Conservation (phyloP, 2,329 filamentous ascomycete species). For the Dactylellina haptotyla region DNA sequence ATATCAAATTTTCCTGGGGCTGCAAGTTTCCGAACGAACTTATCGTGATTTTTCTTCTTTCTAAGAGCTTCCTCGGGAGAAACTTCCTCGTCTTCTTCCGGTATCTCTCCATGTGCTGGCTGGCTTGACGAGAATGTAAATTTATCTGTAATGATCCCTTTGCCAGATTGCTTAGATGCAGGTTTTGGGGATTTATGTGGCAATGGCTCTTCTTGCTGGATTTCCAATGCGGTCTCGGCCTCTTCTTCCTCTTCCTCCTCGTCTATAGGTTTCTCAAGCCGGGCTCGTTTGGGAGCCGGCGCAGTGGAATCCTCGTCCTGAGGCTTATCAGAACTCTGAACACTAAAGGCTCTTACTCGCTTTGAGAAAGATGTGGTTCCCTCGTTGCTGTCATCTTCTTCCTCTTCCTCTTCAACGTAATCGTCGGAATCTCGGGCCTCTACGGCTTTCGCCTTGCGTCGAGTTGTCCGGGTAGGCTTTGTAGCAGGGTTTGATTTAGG, state of each 20-base stretch:
- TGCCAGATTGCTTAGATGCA: conserved; percentile 10
- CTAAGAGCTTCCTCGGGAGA: conserved; percentile 28
- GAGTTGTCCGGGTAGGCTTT: conserved; percentile 2
- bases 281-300: conserved; percentile 38
- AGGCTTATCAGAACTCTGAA: conserved; percentile 20
- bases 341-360: conserved; percentile 44
- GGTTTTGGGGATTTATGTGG: conserved; percentile 17
- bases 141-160: conserved; percentile 40
- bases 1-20: conserved; percentile 27
- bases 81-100: conserved; percentile 26
- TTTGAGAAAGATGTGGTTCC: conserved; percentile 29
- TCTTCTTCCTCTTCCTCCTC: conserved; percentile 18
- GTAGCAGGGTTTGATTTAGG: conserved; percentile 2
- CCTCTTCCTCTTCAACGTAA: conserved; percentile 6
- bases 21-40: conserved; percentile 36
- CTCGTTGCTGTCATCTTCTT: conserved; percentile 9
- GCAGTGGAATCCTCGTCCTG: conserved; percentile 22
- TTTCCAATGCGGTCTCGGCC: conserved; percentile 4
- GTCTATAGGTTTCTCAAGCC: conserved; percentile 14
- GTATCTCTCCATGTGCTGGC: not conserved
- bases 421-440: conserved; percentile 14
- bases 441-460: conserved; percentile 15
- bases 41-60: conserved; percentile 45
- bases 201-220: conserved; percentile 12
- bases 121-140: conserved; percentile 46